Percentiles rank a stretch among this genome's conserved stretches.
These are phyloP conservation scores for Phylloporus rhodoxanthus DNA, from an alignment of 768 basidiomycete genomes.

Conservation along the genomic window DNA sequence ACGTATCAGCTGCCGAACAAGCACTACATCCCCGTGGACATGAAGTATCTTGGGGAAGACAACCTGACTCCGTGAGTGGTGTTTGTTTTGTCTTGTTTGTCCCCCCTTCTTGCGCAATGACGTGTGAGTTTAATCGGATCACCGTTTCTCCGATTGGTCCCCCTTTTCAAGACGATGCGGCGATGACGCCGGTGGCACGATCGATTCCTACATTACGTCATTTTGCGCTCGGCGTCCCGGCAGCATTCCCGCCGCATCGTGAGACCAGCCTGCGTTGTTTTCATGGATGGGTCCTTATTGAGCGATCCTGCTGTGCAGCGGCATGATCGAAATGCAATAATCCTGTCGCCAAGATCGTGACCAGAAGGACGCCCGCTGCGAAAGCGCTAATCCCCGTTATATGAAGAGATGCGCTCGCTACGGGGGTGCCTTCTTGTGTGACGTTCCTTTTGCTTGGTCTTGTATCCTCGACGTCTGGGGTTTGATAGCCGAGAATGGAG, in stretches of 20 bases:
- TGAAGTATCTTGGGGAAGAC: slow-evolving; percentile 66
- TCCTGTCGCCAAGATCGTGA: background rate
- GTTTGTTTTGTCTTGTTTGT: slow-evolving; percentile 6
- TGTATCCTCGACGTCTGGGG: background rate
- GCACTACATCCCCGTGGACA: slow-evolving; percentile 88
- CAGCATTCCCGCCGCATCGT: slow-evolving; percentile 11
- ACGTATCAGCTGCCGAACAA: slow-evolving; percentile 85
- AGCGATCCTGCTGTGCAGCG: slow-evolving; percentile 9
- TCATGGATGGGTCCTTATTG: background rate
- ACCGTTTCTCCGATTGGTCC: slow-evolving; percentile 10
- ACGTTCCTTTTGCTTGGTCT: slow-evolving; percentile 3
- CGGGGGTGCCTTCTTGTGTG: slow-evolving; percentile 1
- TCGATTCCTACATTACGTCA: slow-evolving; percentile 20
- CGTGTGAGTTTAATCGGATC: slow-evolving; percentile 13
- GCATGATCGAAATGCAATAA: slow-evolving; percentile 1
- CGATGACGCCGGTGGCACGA: slow-evolving; percentile 28
- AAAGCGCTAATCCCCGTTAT: background rate
- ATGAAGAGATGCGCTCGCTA: slow-evolving; percentile 10
- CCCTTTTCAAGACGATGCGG: slow-evolving; percentile 7
- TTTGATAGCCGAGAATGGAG: slow-evolving; percentile 16
- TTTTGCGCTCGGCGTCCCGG: background rate
- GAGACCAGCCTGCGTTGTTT: slow-evolving; percentile 5
- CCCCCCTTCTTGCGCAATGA: slow-evolving; percentile 9
- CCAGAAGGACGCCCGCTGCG: background rate
- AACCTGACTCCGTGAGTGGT: slow-evolving; percentile 57